Base-by-base conservation (phyloP, 75 land plant species). In the Selaginella moellendorffii region DNA sequence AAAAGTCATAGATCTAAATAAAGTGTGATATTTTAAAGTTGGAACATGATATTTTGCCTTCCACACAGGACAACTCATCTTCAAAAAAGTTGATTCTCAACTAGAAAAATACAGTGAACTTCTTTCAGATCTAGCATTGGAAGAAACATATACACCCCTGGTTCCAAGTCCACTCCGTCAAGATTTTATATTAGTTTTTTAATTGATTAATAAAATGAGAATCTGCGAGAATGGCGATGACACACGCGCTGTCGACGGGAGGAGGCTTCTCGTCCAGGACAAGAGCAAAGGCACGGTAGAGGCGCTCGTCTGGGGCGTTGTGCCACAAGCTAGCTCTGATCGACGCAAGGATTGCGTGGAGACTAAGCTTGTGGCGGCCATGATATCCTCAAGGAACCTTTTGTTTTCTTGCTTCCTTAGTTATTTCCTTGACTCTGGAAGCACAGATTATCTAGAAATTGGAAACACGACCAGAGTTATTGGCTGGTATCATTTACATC, bases 401-500 rank as follows among this genome's bases (percentile, higher is more conserved):
- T 56, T 56, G 8, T 21, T 19, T 64, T 8, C 46, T 42, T 62
- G 18, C 63, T 2, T 56, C 8, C 18, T 42, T n/a, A n/a, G 20
- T 8, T 17, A 18, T 10, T 36, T 28, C 9, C 80, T 80, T 86
- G 64, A 86, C 73, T 64, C 2, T 26, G 46, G 31, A 64, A 64
- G n/a, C 73, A 88, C 93, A 80, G 71, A 74, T 81, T 91, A 82
- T 76, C 95, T 8, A 62, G 28, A 1, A 62, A 85, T 78, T 10
- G 95, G 97, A 21, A 79, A 65, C 54, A 85, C 82, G 19, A 91
- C 97, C 2, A 75, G 97, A 65, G 97, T 91, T 54, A 91, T 91
- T 67, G 97, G 97, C 2, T 91, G 97, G 97, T 91, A 91, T 65
- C 97, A 91, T 60, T 91, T 93, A 30, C 95, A 91, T 77, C 97